A percentile compares a stretch with the other conserved stretches of the same genome.
phyloP scores from a whole-genome alignment of 495 filamentous ascomycete species.

The Aspergillus haitiensis region DNA sequence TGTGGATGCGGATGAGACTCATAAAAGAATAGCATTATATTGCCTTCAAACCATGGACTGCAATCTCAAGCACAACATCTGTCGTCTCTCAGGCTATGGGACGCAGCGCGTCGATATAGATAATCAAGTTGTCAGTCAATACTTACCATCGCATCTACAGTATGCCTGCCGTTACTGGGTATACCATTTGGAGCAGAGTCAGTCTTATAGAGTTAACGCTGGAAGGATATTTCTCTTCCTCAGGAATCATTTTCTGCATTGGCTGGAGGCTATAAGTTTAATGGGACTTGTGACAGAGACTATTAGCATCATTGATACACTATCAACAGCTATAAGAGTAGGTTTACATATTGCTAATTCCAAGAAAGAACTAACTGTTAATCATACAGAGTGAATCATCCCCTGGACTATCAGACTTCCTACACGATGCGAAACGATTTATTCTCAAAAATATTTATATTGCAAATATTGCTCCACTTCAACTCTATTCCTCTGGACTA shows the following conservation, averaged over 20 bases:
- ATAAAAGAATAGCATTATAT: neutral
- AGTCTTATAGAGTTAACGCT: slow-evolving; percentile 23
- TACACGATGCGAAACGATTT: neutral
- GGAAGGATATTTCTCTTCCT: slow-evolving; percentile 37
- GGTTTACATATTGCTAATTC: neutral
- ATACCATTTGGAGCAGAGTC: slow-evolving; percentile 41
- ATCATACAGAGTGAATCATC: slow-evolving; percentile 11
- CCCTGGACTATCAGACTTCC: neutral
- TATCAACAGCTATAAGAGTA: slow-evolving; percentile 8
- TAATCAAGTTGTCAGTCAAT: slow-evolving; percentile 17
- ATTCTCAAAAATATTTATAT: slow-evolving; percentile 23
- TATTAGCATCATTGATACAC: neutral
- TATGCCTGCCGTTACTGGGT: slow-evolving; percentile 53
- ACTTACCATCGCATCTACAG: slow-evolving; percentile 32
- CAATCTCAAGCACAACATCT: slow-evolving; percentile 38
- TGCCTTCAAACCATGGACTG: slow-evolving; percentile 25
- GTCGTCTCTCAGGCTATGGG: slow-evolving; percentile 28
- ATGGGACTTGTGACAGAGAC: slow-evolving; percentile 31
- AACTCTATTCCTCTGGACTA: slow-evolving; percentile 28
- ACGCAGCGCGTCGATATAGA: slow-evolving; percentile 27
- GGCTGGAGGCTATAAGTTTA: slow-evolving; percentile 45
- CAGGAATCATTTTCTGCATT: slow-evolving; percentile 44
- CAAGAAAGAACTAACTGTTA: slow-evolving; percentile 9
- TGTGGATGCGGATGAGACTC: slow-evolving; percentile 26
- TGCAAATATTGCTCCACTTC: slow-evolving; percentile 31